Evolutionary conservation across 257 asterid species (phyloP).

Genomic region (Gentiana macrophylla): DNA sequence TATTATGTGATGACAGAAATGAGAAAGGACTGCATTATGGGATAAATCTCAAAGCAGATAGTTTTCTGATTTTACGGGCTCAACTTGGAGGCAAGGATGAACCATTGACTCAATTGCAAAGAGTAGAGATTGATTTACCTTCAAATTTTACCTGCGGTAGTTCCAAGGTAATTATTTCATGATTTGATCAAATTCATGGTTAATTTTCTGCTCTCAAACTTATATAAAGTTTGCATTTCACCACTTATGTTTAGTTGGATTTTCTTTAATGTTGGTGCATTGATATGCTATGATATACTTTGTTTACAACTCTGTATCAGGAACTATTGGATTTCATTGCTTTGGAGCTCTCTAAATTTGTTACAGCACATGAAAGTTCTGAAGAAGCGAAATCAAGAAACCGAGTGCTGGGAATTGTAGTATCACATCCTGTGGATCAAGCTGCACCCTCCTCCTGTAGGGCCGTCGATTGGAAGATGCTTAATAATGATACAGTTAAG

Average conservation of each 20-base stretch:
- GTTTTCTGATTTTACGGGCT: constrained; percentile 39
- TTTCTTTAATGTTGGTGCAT: neutral
- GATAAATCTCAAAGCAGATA: constrained; percentile 54
- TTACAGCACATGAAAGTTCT: constrained; percentile 25
- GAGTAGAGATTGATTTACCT: constrained; percentile 45
- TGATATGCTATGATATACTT: neutral
- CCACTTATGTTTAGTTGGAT: neutral
- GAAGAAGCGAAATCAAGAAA: constrained; percentile 12
- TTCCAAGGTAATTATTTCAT: constrained; percentile 28
- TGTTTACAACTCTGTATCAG: constrained; percentile 19
- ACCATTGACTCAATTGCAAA: constrained; percentile 33
- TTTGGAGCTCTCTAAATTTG: constrained; percentile 49
- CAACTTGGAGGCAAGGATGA: constrained; percentile 53
- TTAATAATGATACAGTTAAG: constrained; percentile 42
- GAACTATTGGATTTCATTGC: constrained; percentile 53
- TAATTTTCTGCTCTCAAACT: neutral
- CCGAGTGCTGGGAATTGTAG: constrained; percentile 45
- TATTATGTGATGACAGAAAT: constrained; percentile 24
- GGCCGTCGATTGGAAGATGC: constrained; percentile 35
- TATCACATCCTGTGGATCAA: constrained; percentile 43
- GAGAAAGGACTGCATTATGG: constrained; percentile 62
- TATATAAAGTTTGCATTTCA: neutral
- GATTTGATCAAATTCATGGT: neutral
- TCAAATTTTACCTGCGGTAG: constrained; percentile 18
- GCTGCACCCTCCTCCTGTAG: constrained; percentile 26